Conservation (phyloP, 306 rosid genomes). For the Cucumis sativus region DNA sequence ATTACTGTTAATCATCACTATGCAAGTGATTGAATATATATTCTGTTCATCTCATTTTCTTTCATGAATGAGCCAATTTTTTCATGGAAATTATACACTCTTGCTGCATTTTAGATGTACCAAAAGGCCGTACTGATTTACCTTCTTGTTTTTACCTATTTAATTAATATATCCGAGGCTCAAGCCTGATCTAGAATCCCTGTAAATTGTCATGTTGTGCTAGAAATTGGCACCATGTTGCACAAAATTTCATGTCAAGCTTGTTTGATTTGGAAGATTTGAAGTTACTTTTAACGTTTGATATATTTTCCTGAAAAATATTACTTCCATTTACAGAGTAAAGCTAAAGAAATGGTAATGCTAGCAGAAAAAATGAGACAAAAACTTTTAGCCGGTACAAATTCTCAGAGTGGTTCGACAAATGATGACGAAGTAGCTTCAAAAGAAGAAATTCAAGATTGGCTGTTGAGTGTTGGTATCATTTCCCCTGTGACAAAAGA, state of each 20-base stretch:
- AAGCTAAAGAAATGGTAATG: conserved; percentile 96
- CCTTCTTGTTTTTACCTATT: neutral
- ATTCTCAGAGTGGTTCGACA: conserved; percentile 37
- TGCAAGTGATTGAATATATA: neutral
- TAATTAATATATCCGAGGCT: neutral
- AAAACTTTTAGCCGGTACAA: conserved; percentile 67
- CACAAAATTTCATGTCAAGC: neutral
- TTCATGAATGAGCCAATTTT: neutral
- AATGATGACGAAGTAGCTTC: conserved; percentile 84
- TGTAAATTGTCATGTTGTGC: neutral
- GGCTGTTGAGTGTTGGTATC: conserved; percentile 89
- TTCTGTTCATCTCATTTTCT: neutral
- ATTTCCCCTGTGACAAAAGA: conserved; percentile 95
- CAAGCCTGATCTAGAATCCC: neutral
- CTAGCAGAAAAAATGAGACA: conserved; percentile 97
- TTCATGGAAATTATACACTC: neutral
- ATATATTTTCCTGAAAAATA: neutral
- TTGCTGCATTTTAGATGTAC: neutral
- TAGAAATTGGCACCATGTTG: neutral
- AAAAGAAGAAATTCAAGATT: conserved; percentile 93
- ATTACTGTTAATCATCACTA: neutral
- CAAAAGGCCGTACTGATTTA: neutral
- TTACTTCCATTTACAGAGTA: conserved; percentile 52
- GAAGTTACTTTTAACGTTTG: neutral
- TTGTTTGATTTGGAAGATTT: neutral